Evolutionary conservation across 2,329 filamentous ascomycete species (phyloP), one percentile per base, ranked within the genome.

Genomic region (Harringtonia aguacate): DNA sequence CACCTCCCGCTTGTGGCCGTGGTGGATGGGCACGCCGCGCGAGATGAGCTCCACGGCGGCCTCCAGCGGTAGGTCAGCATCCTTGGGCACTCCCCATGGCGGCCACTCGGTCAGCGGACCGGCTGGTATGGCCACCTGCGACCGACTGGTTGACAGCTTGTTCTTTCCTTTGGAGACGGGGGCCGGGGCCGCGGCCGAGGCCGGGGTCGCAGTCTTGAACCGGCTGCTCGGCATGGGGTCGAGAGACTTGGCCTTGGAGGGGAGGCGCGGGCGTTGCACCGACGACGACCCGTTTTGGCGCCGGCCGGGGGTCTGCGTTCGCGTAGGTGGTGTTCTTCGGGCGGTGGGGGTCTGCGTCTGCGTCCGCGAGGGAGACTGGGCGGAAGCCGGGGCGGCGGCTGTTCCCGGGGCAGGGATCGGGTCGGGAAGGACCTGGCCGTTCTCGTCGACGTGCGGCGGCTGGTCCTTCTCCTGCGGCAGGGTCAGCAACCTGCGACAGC

Each of bases 31-130:
- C 2, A 72, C 75, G 7, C 78, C 78, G 8, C 68, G 64, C n/a
- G 68, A 67, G 48, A 81, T 74, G 46, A 79, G 64, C 39, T 76
- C 69, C 61, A 72, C 69, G 10, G 77, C 78, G 39, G 70, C 68
- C 36, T 65, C 67, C 15, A 73, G 68, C 1, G 69, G 61, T 9
- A 81, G 64, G 47, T 74, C 69, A 31, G 73, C 70, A 21, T 67
- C 57, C 36, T 56, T 61, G 12, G 65, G 61, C 39, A 77, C 58
- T 40, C 69, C 72, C 12, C 63, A 59, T 0, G 77, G 77, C 17
- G 77, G 77, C 77, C 77, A 81, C 53, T 69, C 61, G 3, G 67
- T 70, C 46, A 75, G 57, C 6, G 68, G 65, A 8, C 58, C 53
- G 9, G 33, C 58, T 17, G 53, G 39, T 36, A 60, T 52, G 31